Base-by-base conservation (phyloP, 2,329 filamentous ascomycete species). In the Sclerotinia borealis region DNA sequence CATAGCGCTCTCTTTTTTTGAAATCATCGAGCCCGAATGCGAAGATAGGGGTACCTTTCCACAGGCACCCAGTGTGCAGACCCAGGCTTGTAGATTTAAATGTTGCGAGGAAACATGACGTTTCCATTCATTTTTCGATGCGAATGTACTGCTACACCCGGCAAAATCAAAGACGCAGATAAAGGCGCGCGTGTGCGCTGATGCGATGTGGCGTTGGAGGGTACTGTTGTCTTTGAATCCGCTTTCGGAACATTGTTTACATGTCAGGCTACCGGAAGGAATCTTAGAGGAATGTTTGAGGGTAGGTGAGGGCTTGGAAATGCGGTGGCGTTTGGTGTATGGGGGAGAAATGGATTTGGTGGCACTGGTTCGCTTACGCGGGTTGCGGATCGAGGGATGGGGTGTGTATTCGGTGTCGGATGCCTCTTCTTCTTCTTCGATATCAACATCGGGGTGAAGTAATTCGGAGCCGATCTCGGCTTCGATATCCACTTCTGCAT, bases 61-160 rank as follows among this genome's bases (percentile, higher is more conserved):
- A 47, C 65, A 75, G 51, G 70, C 73, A 29, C 72, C 72, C 13
- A 72, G 69, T 31, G 76, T 72, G 77, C 93, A 98, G 63, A 88
- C 80, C 85, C 88, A 97, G 76, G 87, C 90, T 50, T 83, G 79
- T 3, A 91, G 79, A 61, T 87, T 84, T 27, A 96, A 79, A 72
- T 98, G 93, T 72, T 96, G 90, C 0, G 89, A 90, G 37, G 81
- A 79, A 70, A 93, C 85, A 73, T 98, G 93, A 0, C 93, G 86
- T 76, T 97, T 97, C 93, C 93, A 97, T 75, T 97, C 93, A 73
- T 96, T 96, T 78, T 96, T 96, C 69, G 83, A 87, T 3, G 83
- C 82, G 72, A 96, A 96, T 0, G 82, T 86, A 2, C 86, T 84
- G 0, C 66, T 68, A 77, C 93, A 98, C 39, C 89, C 90, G 63